A percentile compares a stretch with the other conserved stretches of the same genome.
Conservation (phyloP, 345 rosid genomes). For the Mercurialis annua region DNA sequence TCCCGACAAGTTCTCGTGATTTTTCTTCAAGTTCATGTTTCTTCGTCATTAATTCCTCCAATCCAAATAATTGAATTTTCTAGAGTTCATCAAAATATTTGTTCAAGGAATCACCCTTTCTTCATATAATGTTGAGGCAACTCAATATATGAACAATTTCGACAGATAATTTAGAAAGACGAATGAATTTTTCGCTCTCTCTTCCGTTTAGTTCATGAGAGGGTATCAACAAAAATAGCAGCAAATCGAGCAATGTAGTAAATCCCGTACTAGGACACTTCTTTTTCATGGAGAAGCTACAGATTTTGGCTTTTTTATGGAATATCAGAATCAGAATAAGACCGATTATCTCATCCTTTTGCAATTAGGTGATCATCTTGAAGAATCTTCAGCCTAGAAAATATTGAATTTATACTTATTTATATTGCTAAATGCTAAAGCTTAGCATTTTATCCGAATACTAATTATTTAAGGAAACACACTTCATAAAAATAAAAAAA, state of each 20-base stretch:
- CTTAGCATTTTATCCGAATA: too few relatives aligned
- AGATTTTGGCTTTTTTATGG: neutral
- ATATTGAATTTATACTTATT: too few relatives aligned
- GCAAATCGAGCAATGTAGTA: neutral
- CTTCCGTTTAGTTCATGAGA: neutral
- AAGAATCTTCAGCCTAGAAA: too few relatives aligned
- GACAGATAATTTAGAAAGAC: neutral
- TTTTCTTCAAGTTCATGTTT: neutral
- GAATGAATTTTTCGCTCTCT: neutral
- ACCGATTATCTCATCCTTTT: too few relatives aligned
- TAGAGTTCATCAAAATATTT: neutral
- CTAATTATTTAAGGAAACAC: too few relatives aligned
- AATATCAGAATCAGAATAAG: neutral
- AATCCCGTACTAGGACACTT: neutral
- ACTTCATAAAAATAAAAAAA: too few relatives aligned
- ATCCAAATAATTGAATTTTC: conserved; percentile 2
- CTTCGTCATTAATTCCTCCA: too few relatives aligned
- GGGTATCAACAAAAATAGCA: neutral
- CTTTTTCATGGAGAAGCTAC: neutral
- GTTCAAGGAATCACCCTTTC: neutral
- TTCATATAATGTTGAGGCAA: neutral
- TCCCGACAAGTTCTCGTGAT: neutral
- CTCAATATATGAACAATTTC: neutral
- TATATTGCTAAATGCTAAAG: too few relatives aligned
- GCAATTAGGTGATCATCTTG: too few relatives aligned